A percentile compares a stretch with the other conserved stretches of the same genome.
Evolutionary conservation across 768 basidiomycete species (phyloP).

Genomic region (Tricholoma bakamatsutake): DNA sequence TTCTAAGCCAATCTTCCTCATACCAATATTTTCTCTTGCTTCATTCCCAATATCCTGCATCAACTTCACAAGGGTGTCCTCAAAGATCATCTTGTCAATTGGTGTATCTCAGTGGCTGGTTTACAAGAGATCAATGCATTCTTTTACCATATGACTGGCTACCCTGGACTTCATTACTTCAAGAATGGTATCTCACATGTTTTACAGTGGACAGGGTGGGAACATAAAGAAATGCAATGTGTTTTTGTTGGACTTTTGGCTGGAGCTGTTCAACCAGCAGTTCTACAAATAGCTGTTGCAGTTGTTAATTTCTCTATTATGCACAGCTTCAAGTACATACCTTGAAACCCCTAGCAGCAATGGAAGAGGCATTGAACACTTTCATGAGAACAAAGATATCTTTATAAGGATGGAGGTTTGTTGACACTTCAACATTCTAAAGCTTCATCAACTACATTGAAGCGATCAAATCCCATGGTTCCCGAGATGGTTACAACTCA

Average conservation of each 20-base stretch:
- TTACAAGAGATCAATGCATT: too few species aligned
- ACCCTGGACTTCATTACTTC: too few species aligned
- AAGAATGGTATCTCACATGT: too few species aligned
- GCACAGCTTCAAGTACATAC: slow-evolving; percentile 10
- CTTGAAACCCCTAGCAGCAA: slow-evolving; percentile 11
- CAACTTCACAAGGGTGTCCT: too few species aligned
- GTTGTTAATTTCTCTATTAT: background rate
- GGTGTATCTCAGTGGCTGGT: too few species aligned
- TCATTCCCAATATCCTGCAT: too few species aligned
- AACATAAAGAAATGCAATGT: slow-evolving; percentile 13
- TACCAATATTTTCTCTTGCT: too few species aligned
- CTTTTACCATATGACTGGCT: too few species aligned
- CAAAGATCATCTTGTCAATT: too few species aligned
- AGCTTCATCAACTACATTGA: slow-evolving; percentile 25
- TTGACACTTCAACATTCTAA: slow-evolving; percentile 30
- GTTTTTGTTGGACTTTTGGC: slow-evolving; percentile 23
- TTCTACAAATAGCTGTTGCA: slow-evolving; percentile 16
- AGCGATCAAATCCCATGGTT: slow-evolving; percentile 19
- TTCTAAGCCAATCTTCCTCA: too few species aligned
- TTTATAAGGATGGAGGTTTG: slow-evolving; percentile 17
- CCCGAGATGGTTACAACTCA: slow-evolving; percentile 21
- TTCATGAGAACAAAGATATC: slow-evolving; percentile 22
- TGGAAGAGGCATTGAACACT: slow-evolving; percentile 16
- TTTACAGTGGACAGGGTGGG: too few species aligned
- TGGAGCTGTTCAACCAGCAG: slow-evolving; percentile 9